Conservation (phyloP, 345 rosid genomes). For the thale cress (Arabidopsis thaliana) region DNA sequence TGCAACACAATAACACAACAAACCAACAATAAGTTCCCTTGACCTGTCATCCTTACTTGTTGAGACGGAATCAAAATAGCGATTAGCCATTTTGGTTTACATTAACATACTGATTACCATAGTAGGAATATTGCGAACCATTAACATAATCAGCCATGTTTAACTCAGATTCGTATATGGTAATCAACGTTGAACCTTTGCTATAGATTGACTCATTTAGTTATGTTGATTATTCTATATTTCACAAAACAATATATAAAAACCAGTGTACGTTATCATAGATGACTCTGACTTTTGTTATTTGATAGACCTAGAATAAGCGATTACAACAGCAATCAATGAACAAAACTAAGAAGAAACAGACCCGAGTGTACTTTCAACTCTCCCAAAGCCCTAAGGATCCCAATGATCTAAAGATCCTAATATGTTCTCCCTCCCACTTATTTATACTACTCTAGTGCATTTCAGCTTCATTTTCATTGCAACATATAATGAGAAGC, state of each 20-base stretch:
- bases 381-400: slow-evolving; percentile 1
- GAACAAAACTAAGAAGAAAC: not conserved
- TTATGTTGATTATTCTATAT: slow-evolving; percentile 2
- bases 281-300: not conserved
- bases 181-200: not conserved
- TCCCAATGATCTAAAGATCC: not conserved
- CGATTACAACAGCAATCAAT: not conserved
- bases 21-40: not conserved
- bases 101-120: not conserved
- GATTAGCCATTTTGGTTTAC: not conserved
- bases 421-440: not conserved
- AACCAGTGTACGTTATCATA: no score
- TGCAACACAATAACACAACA: slow-evolving; percentile 41
- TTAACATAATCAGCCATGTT: not conserved
- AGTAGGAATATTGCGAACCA: not conserved
- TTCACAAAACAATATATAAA: not conserved
- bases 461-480: not conserved
- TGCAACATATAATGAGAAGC: slow-evolving; percentile 11
- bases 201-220: not conserved
- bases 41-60: not conserved
- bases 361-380: not conserved
- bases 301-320: not conserved
- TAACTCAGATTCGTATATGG: not conserved
- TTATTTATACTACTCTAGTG: not conserved
- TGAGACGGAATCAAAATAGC: not conserved